Base-by-base conservation (phyloP, 2,329 filamentous ascomycete species). In the Fulvia fulva region DNA sequence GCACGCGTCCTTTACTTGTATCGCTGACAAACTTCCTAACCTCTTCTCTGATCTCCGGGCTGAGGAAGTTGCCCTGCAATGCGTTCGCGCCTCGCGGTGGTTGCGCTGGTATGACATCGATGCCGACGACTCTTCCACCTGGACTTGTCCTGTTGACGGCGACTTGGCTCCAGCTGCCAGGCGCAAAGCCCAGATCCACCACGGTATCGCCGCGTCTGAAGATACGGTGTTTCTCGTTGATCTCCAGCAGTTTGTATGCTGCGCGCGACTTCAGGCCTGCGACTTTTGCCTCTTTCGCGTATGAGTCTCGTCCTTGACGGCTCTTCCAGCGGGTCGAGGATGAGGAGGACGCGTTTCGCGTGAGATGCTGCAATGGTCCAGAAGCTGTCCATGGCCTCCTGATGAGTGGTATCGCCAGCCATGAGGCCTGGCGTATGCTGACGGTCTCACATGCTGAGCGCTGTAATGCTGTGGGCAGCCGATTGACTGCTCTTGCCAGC, bases 21-120 rank as follows among this genome's bases (percentile, higher is more conserved):
- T 87, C 83, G 50, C 80, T 76, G 43, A 99, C 83, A 69, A 92
- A 94, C 5, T 85, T 81, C 71, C 88, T 87, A 41, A 96, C 87
- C 73, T 93, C 83, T 22, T 79, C 81, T 73, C 89, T 89, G n/a
- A 97, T 87, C 1, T 77, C 75, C 0, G 85, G 81, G 5, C 87
- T 88, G 43, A 97, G 79, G 65, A 99, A 97, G 72, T 99, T 90
- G 50, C 95, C 94, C 75, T 99, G 94, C 57, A 99, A 91, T 1
- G 91, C 91, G 26, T 90, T 92, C n/a, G 96, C 91, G 22, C 94
- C 94, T 68, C 83, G 86, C 0, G 94, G 94, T 5, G 95, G 93
- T 71, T 93, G 88, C 0, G 91, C 90, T 4, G 94, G 94, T 64
- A 99, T 91, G 53, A 99, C 83, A 73, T 99, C 94, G 68, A 99